Evolutionary conservation across 371 early-diverging fungal species (phyloP), one percentile per base, ranked within the genome.

Genomic region (Mucor indicus): DNA sequence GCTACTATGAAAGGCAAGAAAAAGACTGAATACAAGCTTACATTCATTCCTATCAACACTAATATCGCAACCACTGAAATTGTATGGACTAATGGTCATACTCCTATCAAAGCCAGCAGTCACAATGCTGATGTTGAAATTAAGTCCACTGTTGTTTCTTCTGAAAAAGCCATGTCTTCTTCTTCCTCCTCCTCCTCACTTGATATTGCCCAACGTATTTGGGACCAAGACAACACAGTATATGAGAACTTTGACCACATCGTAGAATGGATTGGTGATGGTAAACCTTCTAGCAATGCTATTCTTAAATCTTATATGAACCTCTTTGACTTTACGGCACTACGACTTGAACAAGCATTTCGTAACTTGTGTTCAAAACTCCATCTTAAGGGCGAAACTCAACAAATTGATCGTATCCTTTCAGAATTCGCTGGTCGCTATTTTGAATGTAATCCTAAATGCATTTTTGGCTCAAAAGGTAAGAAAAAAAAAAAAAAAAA

Each of bases 331-430:
- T 91, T 92, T 57, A 31, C 44, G 3, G 76, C 67, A 12, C 51
- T 74, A 37, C 72, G 79, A 22, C 64, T 93, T 15, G 93, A 93
- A 50, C 73, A 76, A 48, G 84, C 86, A n/a, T 86, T 93, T 44
- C 77, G 93, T 33, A 68, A 45, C 16, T 56, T 92, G 36, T 89
- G 90, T 41, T 64, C 72, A 29, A 81, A 85, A 11, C 67, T 92
- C 2, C 75, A 78, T 15, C 64, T 93, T 39, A 84, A 81, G 38
- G 94, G 89, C 9, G 94, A 93, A 65, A 83, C 92, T 2, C 94
- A 93, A 60, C 79, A 83, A 37, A 82, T 91, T 31, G 92, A 90
- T 61, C 80, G 93, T 10, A 80, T 93, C 24, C 53, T 93, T 48
- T 75, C 74, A 25, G 79, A 64, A 31, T 84, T 93, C 62, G 69